These are phyloP conservation scores for Penicillium bialowiezense DNA, from an alignment of 495 filamentous ascomycete genomes.

Conservation along the genomic window DNA sequence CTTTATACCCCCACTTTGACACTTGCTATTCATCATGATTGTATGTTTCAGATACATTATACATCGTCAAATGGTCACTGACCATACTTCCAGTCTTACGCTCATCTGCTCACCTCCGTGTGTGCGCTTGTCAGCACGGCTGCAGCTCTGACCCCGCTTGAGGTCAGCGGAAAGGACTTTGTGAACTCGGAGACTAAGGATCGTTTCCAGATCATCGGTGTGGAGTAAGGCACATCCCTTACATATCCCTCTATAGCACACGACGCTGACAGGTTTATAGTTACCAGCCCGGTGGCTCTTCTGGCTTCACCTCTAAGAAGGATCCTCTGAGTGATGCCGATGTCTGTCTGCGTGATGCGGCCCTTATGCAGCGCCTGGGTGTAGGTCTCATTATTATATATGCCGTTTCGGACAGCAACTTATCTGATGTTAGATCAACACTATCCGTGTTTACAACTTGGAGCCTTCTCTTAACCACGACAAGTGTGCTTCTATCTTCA, in stretches of 20 bases:
- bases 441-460: constrained; percentile 92
- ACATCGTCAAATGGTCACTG: neutral
- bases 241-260: neutral
- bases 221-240: constrained; percentile 54
- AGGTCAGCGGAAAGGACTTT: constrained; percentile 75
- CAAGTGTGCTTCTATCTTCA: constrained; percentile 87
- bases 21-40: constrained; percentile 18
- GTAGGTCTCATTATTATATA: constrained; percentile 23
- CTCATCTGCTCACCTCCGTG: constrained; percentile 36
- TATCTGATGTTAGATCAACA: constrained; percentile 59
- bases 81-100: constrained; percentile 21
- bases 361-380: constrained; percentile 82
- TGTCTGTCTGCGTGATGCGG: constrained; percentile 84
- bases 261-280: constrained; percentile 35
- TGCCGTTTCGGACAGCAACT: neutral
- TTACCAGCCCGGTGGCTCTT: constrained; percentile 88
- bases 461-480: constrained; percentile 83
- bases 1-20: neutral
- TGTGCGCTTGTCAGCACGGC: constrained; percentile 50
- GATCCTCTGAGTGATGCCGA: constrained; percentile 77
- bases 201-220: constrained; percentile 84
- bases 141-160: constrained; percentile 67
- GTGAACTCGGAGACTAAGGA: constrained; percentile 74
- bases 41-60: constrained; percentile 8
- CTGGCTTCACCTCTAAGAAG: constrained; percentile 65